These are phyloP conservation scores for Microbotryomycetes sp. DNA, from an alignment of 1,284 basidiomycete genomes.

Conservation along the genomic window DNA sequence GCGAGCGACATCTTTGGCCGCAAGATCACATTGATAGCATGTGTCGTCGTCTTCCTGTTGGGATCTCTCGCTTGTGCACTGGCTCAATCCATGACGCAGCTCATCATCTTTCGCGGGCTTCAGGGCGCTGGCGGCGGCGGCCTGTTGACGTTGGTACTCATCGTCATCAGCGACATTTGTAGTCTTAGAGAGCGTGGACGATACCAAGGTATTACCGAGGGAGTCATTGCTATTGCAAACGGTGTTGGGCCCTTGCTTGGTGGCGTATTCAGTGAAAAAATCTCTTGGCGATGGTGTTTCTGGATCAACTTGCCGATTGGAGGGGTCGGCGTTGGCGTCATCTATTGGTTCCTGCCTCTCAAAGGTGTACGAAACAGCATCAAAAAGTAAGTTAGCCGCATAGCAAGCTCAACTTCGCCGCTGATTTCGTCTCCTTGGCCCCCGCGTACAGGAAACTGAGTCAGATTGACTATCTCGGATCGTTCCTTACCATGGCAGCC, in stretches of 20 bases:
- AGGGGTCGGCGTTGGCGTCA: slow-evolving; percentile 50
- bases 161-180: slow-evolving; percentile 58
- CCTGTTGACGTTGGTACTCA: slow-evolving; percentile 59
- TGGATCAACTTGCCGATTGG: slow-evolving; percentile 57
- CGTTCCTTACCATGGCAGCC: slow-evolving; percentile 52
- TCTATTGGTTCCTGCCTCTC: slow-evolving; percentile 59
- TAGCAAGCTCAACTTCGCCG: neutral
- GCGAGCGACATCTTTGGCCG: slow-evolving; percentile 71
- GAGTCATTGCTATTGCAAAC: slow-evolving; percentile 42
- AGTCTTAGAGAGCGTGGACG: slow-evolving; percentile 52
- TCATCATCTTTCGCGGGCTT: slow-evolving; percentile 64
- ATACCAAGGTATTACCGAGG: slow-evolving; percentile 42
- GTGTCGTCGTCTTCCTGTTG: slow-evolving; percentile 54
- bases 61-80: slow-evolving; percentile 50
- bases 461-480: slow-evolving; percentile 62
- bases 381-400: slow-evolving; percentile 33
- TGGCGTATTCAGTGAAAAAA: slow-evolving; percentile 49
- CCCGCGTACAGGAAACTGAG: slow-evolving; percentile 50
- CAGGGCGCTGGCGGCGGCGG: slow-evolving; percentile 64
- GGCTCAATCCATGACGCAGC: slow-evolving; percentile 57
- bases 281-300: slow-evolving; percentile 51
- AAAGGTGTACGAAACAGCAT: slow-evolving; percentile 58
- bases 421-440: too few species aligned
- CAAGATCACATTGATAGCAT: slow-evolving; percentile 56
- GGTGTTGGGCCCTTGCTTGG: slow-evolving; percentile 44